phyloP scores from a whole-genome alignment of 768 basidiomycete species.

The Pseudohyphozyma bogoriensis region DNA sequence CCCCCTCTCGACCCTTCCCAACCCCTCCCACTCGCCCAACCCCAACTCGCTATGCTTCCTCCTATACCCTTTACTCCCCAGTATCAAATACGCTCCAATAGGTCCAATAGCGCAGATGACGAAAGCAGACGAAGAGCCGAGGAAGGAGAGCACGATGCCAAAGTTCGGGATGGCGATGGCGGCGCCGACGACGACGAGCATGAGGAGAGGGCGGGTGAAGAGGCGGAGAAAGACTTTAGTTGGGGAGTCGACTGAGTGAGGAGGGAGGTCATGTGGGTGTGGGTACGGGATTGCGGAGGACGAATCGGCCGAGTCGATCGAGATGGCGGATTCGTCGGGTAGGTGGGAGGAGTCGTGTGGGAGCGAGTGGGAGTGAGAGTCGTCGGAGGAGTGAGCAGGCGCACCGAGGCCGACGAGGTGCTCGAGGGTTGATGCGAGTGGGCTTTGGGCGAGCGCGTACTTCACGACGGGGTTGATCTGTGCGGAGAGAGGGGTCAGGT shows the following conservation, averaged over 20 bases:
- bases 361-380: neutral
- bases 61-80: slow-evolving; percentile 40
- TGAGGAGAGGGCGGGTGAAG: neutral
- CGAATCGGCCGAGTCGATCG: slow-evolving; percentile 6
- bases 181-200: slow-evolving; percentile 2
- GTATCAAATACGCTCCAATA: slow-evolving; percentile 56
- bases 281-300: neutral
- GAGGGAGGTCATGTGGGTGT: neutral
- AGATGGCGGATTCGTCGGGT: slow-evolving; percentile 1
- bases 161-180: slow-evolving; percentile 27
- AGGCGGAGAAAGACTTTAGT: neutral
- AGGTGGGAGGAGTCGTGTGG: neutral
- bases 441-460: slow-evolving; percentile 58
- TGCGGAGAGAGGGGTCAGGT: neutral
- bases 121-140: slow-evolving; percentile 79
- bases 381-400: neutral
- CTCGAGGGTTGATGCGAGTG: slow-evolving; percentile 77
- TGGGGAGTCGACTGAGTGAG: neutral
- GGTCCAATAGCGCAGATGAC: slow-evolving; percentile 68
- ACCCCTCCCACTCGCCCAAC: neutral
- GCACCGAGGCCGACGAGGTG: slow-evolving; percentile 46
- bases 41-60: neutral
- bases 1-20: neutral
- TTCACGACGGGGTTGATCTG: slow-evolving; percentile 48
- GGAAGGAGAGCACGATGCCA: slow-evolving; percentile 45